Base-by-base conservation (phyloP, 352 stramenopile species). In the Detonula confervacea region DNA sequence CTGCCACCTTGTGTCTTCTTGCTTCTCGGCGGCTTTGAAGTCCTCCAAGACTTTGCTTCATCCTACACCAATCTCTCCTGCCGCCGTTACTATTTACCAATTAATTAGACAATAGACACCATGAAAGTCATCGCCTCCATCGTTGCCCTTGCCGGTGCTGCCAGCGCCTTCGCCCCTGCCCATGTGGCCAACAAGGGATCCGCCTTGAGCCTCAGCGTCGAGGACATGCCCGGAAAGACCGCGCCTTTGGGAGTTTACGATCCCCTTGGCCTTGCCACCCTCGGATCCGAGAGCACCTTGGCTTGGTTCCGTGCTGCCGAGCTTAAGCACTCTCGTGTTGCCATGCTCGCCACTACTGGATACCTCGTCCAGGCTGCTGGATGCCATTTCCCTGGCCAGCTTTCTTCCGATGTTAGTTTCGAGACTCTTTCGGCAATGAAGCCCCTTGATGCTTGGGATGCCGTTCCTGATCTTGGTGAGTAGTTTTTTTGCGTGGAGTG, bases 261-360 rank as follows among this genome's bases (percentile, higher is more conserved):
- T 59, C 86, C 86, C 51, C 73, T 91, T 35, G 54, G 61, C 20
- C 71, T 87, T 57, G 71, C 82, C 37, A 57, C 51, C 16, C 39
- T 86, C 25, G 86, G 86, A 81, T 84, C 76, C 42, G 82, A 90
- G 11, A 79, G 86, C 60, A 89, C 85, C 29, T 75, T 90, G 73
- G 64, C 68, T 68, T 93, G 87, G 87, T 93, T 91, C 75, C 77
- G 77, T 57, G 85, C 85, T 24, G 73, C 85, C 8, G 87, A 93
- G 72, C 63, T 91, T 37, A 93, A 93, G 78, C 78, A 91, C 81
- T 55, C 70, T 7, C 83, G 83, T 74, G 68, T 87, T 79, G 83
- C 83, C 42, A 92, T 92, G 86, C 64, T 90, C 64, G 86, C 87
- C 27, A 84, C 76, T 25, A 89, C 79, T 69, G 84, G 84, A 70